Base-by-base conservation (phyloP, 257 asterid genomes). In the Mentha longifolia region DNA sequence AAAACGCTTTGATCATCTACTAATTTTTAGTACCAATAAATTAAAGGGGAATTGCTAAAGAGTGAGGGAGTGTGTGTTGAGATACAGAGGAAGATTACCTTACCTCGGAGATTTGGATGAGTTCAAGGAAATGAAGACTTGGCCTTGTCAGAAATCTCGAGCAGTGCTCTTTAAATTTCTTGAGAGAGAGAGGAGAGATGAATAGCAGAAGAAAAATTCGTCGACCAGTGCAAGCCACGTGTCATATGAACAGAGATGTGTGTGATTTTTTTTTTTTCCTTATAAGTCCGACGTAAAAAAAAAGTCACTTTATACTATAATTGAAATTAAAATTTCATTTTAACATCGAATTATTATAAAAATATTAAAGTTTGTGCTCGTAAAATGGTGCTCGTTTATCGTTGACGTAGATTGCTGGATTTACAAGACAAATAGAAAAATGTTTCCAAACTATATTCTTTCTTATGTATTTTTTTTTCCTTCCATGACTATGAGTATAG, bases 181-280 rank as follows among this genome's bases (percentile, higher is more conserved):
- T 58, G 46, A 49, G 67, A 67, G 68, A 45, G 68, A 70, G 56
- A 39, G 22, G 4, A 3, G 37, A 19, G 41, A 14, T 30, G 33
- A 37, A 39, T 2, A 61, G 65, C 22, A 14, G 20, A 11, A 6
- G 43, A 54, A 33, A 45, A 45, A 41, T 67, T 25, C 71, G 54
- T 59, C 65, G 76, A 60, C 73, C 69, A 22, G 3, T 30, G 33
- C 73, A 42, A 55, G 75, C 71, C 85, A 78, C 84, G 88, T 81
- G 84, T 62, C 75, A 15, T 51, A 55, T 65, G 33, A 20, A 54
- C 11, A 54, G 51, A 33, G 46, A 35, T 22, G 25, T 22, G 25
- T 22, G 25, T 22, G 25, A 22, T 2, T 22, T 22, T 22, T n/a
- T n/a, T n/a, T n/a, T n/a, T n/a, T n/a, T n/a, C n/a, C n/a, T n/a